A percentile compares a stretch with the other conserved stretches of the same genome.
Conservation (phyloP, 2,329 filamentous ascomycete species). For the Sarocladium brachiariae region DNA sequence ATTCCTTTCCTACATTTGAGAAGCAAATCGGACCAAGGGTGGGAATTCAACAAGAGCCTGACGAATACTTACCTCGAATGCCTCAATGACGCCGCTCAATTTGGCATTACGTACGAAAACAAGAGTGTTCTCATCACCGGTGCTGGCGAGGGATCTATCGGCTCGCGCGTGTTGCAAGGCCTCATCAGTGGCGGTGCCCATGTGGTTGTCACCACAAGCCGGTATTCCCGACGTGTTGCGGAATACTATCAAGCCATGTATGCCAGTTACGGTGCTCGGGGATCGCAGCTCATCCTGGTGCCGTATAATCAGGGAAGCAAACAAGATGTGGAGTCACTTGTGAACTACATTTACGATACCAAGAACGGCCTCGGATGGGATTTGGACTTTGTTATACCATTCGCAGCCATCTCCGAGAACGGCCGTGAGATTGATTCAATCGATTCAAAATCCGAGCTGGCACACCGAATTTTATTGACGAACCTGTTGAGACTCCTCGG, state of each 20-base stretch:
- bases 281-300: slow-evolving; percentile 94
- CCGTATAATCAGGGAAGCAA: slow-evolving; percentile 99
- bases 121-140: slow-evolving; percentile 98
- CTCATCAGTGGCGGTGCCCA: slow-evolving; percentile 94
- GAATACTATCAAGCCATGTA: slow-evolving; percentile 99
- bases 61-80: slow-evolving; percentile 89
- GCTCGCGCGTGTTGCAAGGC: slow-evolving; percentile 91
- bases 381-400: slow-evolving; percentile 90
- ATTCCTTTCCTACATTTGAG: slow-evolving; percentile 97
- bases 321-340: slow-evolving; percentile 88
- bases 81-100: slow-evolving; percentile 78
- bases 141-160: slow-evolving; percentile 94
- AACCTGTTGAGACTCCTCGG: slow-evolving; percentile 90
- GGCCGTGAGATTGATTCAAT: slow-evolving; percentile 95
- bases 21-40: slow-evolving; percentile 86
- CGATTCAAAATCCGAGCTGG: slow-evolving; percentile 95
- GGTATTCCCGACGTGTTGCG: slow-evolving; percentile 94
- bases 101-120: slow-evolving; percentile 84
- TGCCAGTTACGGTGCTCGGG: slow-evolving; percentile 83
- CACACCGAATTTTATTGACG: slow-evolving; percentile 98
- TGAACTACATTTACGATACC: slow-evolving; percentile 93
- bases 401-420: slow-evolving; percentile 95
- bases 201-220: slow-evolving; percentile 92
- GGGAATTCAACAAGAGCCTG: slow-evolving; percentile 99
- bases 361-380: slow-evolving; percentile 99